Conservation (phyloP, 2,329 filamentous ascomycete genomes). For the Exophiala spinifera region DNA sequence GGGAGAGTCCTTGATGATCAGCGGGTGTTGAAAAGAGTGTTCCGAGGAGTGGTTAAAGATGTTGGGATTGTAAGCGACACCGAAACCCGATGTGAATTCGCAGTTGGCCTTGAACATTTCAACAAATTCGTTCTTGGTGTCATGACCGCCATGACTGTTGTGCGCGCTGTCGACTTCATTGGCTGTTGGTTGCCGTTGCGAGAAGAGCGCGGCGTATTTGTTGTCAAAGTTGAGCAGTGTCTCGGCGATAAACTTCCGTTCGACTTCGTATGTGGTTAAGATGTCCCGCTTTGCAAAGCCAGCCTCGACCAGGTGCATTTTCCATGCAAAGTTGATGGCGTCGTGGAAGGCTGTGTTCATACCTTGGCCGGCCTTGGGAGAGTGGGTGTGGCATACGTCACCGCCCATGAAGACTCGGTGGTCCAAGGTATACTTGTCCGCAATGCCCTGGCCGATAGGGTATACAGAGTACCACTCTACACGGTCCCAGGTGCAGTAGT, state of each 20-base stretch:
- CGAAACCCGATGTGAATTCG: conserved; percentile 90
- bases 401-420: conserved; percentile 65
- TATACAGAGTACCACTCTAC: conserved; percentile 67
- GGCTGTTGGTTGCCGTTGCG: conserved; percentile 68
- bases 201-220: conserved; percentile 87
- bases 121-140: conserved; percentile 73
- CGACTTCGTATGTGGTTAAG: conserved; percentile 79
- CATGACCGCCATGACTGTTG: conserved; percentile 31
- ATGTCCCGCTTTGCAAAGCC: conserved; percentile 74
- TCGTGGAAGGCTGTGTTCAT: conserved; percentile 61
- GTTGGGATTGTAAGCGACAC: conserved; percentile 80
- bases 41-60: conserved; percentile 74
- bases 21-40: conserved; percentile 65
- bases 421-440: conserved; percentile 62
- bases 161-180: conserved; percentile 67
- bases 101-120: conserved; percentile 87
- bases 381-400: conserved; percentile 63
- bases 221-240: conserved; percentile 82
- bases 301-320: conserved; percentile 84
- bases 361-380: conserved; percentile 62
- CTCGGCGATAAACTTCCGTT: conserved; percentile 81
- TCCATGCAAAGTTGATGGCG: conserved; percentile 90
- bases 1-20: conserved; percentile 62
- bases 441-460: conserved; percentile 63
- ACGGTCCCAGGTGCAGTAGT: conserved; percentile 60